Evolutionary conservation across 1,284 basidiomycete species (phyloP).

Genomic region (Pseudozyma hubeiensis): DNA sequence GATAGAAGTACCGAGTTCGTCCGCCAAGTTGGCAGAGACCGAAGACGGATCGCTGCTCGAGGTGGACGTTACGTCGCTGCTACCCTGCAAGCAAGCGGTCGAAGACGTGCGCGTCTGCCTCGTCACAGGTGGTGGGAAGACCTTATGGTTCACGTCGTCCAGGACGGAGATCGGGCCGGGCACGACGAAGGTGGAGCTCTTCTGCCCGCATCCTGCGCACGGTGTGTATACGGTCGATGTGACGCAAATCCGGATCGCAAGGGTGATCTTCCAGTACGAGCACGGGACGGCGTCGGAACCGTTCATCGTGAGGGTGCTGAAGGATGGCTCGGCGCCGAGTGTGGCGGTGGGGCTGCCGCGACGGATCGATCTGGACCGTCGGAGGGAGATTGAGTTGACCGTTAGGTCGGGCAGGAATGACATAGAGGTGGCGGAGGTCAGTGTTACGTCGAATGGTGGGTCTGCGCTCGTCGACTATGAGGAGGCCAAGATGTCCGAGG

Average conservation of each 20-base stretch:
- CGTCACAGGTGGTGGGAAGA: slow-evolving; percentile 30
- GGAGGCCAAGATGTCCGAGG: neutral
- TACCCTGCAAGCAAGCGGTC: slow-evolving; percentile 43
- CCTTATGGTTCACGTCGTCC: slow-evolving; percentile 59
- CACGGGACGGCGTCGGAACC: slow-evolving; percentile 20
- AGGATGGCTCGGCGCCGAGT: slow-evolving; percentile 54
- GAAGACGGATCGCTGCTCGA: slow-evolving; percentile 56
- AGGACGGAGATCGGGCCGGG: slow-evolving; percentile 45
- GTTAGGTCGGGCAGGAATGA: slow-evolving; percentile 51
- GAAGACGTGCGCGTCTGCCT: slow-evolving; percentile 62
- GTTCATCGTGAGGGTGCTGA: slow-evolving; percentile 48
- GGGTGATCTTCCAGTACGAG: slow-evolving; percentile 59
- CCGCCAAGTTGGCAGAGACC: slow-evolving; percentile 18
- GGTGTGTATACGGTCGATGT: slow-evolving; percentile 62
- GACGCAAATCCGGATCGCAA: slow-evolving; percentile 57
- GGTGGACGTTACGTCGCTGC: slow-evolving; percentile 40
- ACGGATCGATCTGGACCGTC: slow-evolving; percentile 53
- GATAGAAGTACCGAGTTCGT: slow-evolving; percentile 16
- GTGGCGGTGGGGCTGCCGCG: slow-evolving; percentile 31
- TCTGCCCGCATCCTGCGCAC: slow-evolving; percentile 44
- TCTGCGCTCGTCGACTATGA: slow-evolving; percentile 10
- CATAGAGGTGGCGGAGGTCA: slow-evolving; percentile 38
- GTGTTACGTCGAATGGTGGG: slow-evolving; percentile 20
- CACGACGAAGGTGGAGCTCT: slow-evolving; percentile 36
- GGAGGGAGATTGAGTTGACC: slow-evolving; percentile 41